These are phyloP conservation scores for Xylariaceae sp. DNA, from an alignment of 2,329 filamentous ascomycete species.

Conservation along the genomic window DNA sequence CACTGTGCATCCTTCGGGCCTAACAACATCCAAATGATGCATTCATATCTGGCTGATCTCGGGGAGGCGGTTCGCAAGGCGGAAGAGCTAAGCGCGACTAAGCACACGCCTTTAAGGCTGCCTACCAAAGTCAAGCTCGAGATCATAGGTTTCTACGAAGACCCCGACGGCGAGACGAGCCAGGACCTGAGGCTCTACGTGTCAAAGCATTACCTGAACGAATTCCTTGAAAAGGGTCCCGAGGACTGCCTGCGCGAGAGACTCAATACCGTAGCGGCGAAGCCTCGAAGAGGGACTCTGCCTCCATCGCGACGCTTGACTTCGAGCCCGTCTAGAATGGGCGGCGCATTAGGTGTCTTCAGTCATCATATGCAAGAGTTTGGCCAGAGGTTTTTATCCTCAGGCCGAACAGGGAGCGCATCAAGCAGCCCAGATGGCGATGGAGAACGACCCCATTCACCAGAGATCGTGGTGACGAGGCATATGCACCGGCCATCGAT, in stretches of 20 bases:
- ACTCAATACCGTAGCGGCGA: conserved; percentile 32
- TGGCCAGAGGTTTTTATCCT: conserved; percentile 21
- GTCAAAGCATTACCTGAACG: conserved; percentile 43
- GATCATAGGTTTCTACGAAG: conserved; percentile 57
- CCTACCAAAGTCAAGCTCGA: conserved; percentile 53
- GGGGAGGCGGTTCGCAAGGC: conserved; percentile 34
- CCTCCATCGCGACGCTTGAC: conserved; percentile 7
- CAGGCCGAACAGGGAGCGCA: conserved; percentile 11
- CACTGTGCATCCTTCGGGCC: conserved; percentile 51
- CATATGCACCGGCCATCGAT: conserved; percentile 25
- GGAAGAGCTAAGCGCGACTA: conserved; percentile 27
- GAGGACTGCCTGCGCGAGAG: conserved; percentile 51
- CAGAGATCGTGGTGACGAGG: conserved; percentile 35
- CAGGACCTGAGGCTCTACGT: conserved; percentile 47
- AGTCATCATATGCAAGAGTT: conserved; percentile 23
- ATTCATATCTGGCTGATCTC: conserved; percentile 34
- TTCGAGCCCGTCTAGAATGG: conserved; percentile 5
- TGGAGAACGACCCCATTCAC: conserved; percentile 16
- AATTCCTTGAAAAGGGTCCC: conserved; percentile 53
- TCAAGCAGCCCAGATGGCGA: conserved; percentile 9
- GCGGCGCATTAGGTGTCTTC: conserved; percentile 20
- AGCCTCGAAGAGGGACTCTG: conserved; percentile 8
- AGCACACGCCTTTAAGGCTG: conserved; percentile 44
- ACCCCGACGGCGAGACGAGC: conserved; percentile 34
- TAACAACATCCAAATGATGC: conserved; percentile 44